These are phyloP conservation scores for Hypoxylon trugodes DNA, from an alignment of 495 filamentous ascomycete species.

Conservation along the genomic window DNA sequence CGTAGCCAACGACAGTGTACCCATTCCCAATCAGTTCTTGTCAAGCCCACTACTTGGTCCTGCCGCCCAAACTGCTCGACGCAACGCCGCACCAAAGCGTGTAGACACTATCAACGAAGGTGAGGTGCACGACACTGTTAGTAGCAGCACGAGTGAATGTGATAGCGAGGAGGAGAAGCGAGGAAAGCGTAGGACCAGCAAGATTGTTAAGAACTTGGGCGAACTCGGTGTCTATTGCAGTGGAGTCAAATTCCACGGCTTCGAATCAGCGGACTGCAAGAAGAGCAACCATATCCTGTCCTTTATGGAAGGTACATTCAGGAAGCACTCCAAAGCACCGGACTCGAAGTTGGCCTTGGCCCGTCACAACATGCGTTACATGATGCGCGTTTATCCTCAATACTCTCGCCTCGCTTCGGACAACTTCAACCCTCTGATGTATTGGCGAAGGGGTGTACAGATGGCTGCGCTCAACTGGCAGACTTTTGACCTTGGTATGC, in stretches of 20 bases:
- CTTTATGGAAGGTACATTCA: conserved; percentile 85
- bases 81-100: conserved; percentile 37
- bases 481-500: conserved; percentile 93
- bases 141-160: conserved; percentile 65
- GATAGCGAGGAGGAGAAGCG: conserved; percentile 65
- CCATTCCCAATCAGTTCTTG: conserved; percentile 61
- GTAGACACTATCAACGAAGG: conserved; percentile 61
- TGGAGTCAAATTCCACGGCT: conserved; percentile 83
- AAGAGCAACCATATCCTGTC: conserved; percentile 93
- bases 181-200: conserved; percentile 75
- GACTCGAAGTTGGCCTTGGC: conserved; percentile 78
- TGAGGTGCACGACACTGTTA: conserved; percentile 58
- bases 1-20: conserved; percentile 60
- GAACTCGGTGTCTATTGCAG: conserved; percentile 88
- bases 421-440: conserved; percentile 91
- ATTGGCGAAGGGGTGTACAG: conserved; percentile 94
- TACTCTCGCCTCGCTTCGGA: conserved; percentile 79
- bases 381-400: conserved; percentile 94
- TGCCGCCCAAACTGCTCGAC: conserved; percentile 44
- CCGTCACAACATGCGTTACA: conserved; percentile 86
- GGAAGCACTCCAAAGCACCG: conserved; percentile 73
- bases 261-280: conserved; percentile 77
- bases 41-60: conserved; percentile 64
- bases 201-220: conserved; percentile 84
- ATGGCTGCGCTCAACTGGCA: conserved; percentile 99